Percentiles rank a stretch among this genome's conserved stretches.
Conservation (phyloP, 495 filamentous ascomycete genomes). For the Podospora comata region DNA sequence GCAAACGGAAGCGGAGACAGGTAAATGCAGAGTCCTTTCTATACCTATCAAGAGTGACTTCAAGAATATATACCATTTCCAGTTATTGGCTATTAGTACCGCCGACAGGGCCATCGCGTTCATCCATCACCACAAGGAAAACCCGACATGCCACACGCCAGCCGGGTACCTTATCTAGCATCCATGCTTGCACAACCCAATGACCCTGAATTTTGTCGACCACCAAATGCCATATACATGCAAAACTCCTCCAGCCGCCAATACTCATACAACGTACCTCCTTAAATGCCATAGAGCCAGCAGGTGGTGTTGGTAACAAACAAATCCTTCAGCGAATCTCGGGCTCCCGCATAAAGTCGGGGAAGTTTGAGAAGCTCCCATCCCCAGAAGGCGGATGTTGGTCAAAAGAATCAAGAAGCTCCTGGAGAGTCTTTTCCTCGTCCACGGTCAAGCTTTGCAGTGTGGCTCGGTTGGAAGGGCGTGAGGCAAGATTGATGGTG, state of each 20-base stretch:
- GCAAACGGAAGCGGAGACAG: too few relatives aligned
- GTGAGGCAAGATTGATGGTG: conserved; percentile 22
- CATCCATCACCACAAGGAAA: neutral
- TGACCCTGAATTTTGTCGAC: neutral
- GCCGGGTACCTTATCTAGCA: neutral
- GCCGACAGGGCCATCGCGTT: neutral
- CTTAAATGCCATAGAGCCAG: neutral
- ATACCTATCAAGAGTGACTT: neutral
- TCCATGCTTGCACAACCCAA: neutral
- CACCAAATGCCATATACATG: conserved; percentile 1
- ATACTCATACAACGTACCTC: neutral
- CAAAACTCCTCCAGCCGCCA: neutral
- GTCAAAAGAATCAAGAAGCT: conserved; percentile 28
- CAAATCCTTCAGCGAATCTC: conserved; percentile 39
- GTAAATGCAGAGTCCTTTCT: neutral
- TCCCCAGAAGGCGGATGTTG: conserved; percentile 23
- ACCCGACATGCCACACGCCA: neutral
- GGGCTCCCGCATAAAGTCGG: conserved; percentile 46
- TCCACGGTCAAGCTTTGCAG: conserved; percentile 22
- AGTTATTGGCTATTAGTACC: neutral
- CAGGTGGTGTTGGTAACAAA: neutral
- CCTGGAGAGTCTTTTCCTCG: conserved; percentile 32
- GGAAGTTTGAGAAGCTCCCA: conserved; percentile 31
- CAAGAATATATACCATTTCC: neutral
- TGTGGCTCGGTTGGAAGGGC: conserved; percentile 20